Evolutionary conservation across 192 early-diverging fungal genomes (phyloP).

Genomic region (Coemansia sp.): DNA sequence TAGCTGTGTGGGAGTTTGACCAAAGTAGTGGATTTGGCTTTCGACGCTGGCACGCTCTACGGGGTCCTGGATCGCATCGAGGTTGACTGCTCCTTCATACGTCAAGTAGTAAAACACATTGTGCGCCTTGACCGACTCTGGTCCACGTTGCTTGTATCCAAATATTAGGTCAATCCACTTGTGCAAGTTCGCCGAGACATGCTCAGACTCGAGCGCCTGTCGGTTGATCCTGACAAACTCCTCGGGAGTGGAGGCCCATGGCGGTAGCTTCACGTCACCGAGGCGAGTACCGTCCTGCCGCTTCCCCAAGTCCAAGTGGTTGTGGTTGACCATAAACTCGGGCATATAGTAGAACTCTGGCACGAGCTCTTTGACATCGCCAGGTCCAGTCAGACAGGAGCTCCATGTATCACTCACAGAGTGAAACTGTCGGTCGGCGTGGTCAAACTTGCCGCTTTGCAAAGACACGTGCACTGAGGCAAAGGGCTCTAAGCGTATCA

Average conservation of each 20-base stretch:
- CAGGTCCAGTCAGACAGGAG: conserved; percentile 71
- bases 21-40: conserved; percentile 96
- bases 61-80: conserved; percentile 85
- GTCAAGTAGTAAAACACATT: conserved; percentile 98
- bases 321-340: conserved; percentile 82
- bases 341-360: conserved; percentile 97
- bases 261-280: conserved; percentile 73
- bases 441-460: conserved; percentile 78
- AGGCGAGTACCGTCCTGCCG: conserved; percentile 63
- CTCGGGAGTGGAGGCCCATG: conserved; percentile 78
- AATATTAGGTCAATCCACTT: conserved; percentile 96
- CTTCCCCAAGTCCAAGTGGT: conserved; percentile 59
- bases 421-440: conserved; percentile 79
- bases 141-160: conserved; percentile 93
- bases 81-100: conserved; percentile 93
- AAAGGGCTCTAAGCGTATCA: conserved; percentile 90
- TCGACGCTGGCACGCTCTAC: conserved; percentile 86
- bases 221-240: conserved; percentile 85
- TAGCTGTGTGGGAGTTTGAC: conserved; percentile 90
- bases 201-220: conserved; percentile 75
- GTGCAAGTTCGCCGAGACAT: conserved; percentile 85
- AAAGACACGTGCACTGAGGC: conserved; percentile 55
- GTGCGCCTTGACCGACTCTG: conserved; percentile 76
- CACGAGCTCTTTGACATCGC: conserved; percentile 90
- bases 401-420: conserved; percentile 75